Evolutionary conservation across 2,329 filamentous ascomycete genomes (phyloP), one percentile per base, ranked within the genome.

Genomic region (Macrophomina tecta): DNA sequence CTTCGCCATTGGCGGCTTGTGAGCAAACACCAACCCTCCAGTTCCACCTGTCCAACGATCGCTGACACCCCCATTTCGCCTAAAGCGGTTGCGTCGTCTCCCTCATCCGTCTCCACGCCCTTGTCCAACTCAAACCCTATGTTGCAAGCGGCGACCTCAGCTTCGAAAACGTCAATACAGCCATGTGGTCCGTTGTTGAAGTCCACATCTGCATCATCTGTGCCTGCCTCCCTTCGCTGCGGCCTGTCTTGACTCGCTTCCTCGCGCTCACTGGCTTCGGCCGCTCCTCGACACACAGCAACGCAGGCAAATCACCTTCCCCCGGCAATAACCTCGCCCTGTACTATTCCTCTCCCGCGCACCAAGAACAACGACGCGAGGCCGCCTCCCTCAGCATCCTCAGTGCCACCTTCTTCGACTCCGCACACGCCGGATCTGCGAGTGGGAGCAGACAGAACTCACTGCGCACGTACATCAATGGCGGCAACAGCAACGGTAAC

Each of bases 151-250:
- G 51, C 23, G 73, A 75, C 23, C 70, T 73, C 23, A 75, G 74
- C 2, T 75, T 71, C 73, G 71, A 74, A 52, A 74, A 75, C 42
- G 69, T 34, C 9, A 36, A 11, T 14, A 18, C 62, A 8, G 62
- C 62, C 23, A 51, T 58, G 45, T 76, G 74, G 74, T 75, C 74
- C 2, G 40, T 68, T 3, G 72, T 77, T 63, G 75, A 77, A 66
- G 66, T 73, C 18, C 76, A 76, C 34, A 69, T 77, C 1, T 72
- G 69, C 11, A 75, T 77, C 38, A 72, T 77, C 0, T 77, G 75
- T 68, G 75, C 75, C 18, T 76, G 74, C 61, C 68, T 79, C 11
- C 76, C 76, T 4, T 66, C 73, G 11, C 73, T 78, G 67, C 75
- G 75, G 5, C 75, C 75, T 2, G 69, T 78, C 4, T 67, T 77